Percentiles rank a stretch among this genome's conserved stretches.
phyloP scores from a whole-genome alignment of 345 rosid species.

The Triadica sebifera region DNA sequence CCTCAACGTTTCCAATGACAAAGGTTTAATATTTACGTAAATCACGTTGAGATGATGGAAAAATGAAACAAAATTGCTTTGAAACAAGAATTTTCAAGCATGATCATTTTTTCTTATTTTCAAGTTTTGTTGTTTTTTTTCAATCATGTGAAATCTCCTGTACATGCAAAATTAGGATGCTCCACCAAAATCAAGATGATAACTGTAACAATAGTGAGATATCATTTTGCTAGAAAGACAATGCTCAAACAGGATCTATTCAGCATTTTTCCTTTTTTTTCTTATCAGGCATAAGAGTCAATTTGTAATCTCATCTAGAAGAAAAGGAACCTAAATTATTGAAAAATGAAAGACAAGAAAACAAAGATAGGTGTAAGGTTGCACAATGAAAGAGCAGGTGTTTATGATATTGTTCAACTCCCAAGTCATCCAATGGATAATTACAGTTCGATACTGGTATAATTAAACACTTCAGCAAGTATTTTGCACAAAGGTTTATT shows the following conservation, averaged over 20 bases:
- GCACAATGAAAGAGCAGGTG: background rate
- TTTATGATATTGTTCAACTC: background rate
- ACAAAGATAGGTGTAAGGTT: background rate
- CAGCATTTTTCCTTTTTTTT: background rate
- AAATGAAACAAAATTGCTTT: background rate
- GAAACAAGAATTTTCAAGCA: conserved; percentile 1
- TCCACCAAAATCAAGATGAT: background rate
- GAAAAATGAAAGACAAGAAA: background rate
- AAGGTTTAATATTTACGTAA: background rate
- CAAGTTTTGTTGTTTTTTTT: too few species aligned
- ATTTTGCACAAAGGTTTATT: background rate
- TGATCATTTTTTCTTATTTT: background rate
- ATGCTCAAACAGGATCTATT: conserved; percentile 3
- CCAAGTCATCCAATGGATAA: background rate
- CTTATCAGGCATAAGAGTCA: background rate
- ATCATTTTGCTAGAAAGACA: background rate
- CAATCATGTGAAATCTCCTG: background rate
- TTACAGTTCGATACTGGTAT: background rate
- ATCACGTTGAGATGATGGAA: background rate
- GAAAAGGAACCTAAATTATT: background rate
- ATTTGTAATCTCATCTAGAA: background rate
- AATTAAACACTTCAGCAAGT: background rate
- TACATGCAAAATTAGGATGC: background rate
- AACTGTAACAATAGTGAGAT: background rate
- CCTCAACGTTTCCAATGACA: background rate